Percentiles rank a stretch among this genome's conserved stretches.
These are phyloP conservation scores for Chloris gayana DNA, from an alignment of 176 grass and related monocot genomes.

Conservation along the genomic window DNA sequence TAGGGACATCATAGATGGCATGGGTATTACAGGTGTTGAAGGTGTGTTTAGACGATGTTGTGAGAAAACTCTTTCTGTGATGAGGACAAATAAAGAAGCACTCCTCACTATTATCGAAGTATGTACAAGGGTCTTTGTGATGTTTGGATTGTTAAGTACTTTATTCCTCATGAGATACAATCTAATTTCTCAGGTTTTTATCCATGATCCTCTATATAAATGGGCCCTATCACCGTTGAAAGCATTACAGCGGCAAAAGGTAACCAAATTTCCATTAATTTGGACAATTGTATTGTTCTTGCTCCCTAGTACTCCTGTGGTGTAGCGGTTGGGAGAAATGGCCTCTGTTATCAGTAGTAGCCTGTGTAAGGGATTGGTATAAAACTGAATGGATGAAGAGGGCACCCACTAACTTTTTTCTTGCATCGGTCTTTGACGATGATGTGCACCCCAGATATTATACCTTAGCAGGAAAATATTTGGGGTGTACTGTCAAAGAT, in stretches of 20 bases:
- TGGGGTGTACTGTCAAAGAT: too few species aligned
- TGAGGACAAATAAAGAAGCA: constrained; percentile 93
- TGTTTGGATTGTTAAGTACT: constrained; percentile 5
- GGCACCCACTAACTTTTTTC: not conserved
- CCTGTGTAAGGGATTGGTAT: not conserved
- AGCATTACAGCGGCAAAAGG: constrained; percentile 95
- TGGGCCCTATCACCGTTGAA: constrained; percentile 98
- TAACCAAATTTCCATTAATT: constrained; percentile 21
- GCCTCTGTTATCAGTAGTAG: not conserved
- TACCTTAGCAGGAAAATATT: too few species aligned
- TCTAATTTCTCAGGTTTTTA: constrained; percentile 64
- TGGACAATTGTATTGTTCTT: not conserved
- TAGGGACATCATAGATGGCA: constrained; percentile 90
- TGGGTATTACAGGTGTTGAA: constrained; percentile 93
- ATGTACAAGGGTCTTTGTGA: constrained; percentile 21
- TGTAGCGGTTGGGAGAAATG: not conserved
- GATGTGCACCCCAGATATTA: not conserved
- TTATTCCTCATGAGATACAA: constrained; percentile 28
- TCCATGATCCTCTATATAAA: constrained; percentile 98
- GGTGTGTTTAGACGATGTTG: constrained; percentile 96
- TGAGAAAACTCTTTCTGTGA: constrained; percentile 92
- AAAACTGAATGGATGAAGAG: not conserved
- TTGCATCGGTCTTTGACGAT: not conserved
- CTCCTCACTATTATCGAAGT: constrained; percentile 94
- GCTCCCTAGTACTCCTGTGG: not conserved